Percentiles rank a stretch among this genome's conserved stretches.
phyloP scores from a whole-genome alignment of 495 filamentous ascomycete species.

The Tirmania nivea region DNA sequence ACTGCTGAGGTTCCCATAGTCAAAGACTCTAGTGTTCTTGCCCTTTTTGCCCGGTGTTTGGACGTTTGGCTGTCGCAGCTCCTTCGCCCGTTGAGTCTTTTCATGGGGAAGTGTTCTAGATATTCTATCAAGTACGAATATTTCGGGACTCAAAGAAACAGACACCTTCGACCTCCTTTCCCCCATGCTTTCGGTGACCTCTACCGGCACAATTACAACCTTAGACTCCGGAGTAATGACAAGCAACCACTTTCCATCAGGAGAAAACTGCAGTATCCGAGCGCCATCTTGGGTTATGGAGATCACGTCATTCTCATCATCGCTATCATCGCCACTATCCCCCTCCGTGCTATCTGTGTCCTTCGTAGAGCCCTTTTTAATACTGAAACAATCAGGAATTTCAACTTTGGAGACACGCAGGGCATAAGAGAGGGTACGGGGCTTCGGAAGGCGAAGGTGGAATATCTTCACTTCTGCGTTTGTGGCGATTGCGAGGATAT shows the following conservation, averaged over 20 bases:
- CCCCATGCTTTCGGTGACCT: constrained; percentile 34
- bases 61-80: background rate
- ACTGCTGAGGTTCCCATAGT: constrained; percentile 44
- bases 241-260: constrained; percentile 58
- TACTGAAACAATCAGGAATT: constrained; percentile 25
- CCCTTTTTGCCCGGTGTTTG: constrained; percentile 3
- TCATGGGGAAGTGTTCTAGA: constrained; percentile 24
- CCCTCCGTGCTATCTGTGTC: constrained; percentile 1
- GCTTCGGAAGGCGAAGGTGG: constrained; percentile 27
- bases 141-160: constrained; percentile 25
- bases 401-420: constrained; percentile 51
- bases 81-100: constrained; percentile 1
- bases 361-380: constrained; percentile 4
- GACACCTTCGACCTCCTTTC: constrained; percentile 32
- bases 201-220: constrained; percentile 70
- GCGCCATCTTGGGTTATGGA: constrained; percentile 33
- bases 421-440: constrained; percentile 26
- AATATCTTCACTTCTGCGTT: constrained; percentile 62
- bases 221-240: constrained; percentile 83
- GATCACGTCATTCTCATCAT: constrained; percentile 13
- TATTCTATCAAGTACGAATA: constrained; percentile 24
- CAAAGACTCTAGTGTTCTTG: constrained; percentile 4
- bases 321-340: constrained; percentile 3
- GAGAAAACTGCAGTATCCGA: constrained; percentile 53
- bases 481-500: constrained; percentile 55